Percentiles rank a stretch among this genome's conserved stretches.
Conservation (phyloP, 495 filamentous ascomycete species). For the Podospora tetraspora region DNA sequence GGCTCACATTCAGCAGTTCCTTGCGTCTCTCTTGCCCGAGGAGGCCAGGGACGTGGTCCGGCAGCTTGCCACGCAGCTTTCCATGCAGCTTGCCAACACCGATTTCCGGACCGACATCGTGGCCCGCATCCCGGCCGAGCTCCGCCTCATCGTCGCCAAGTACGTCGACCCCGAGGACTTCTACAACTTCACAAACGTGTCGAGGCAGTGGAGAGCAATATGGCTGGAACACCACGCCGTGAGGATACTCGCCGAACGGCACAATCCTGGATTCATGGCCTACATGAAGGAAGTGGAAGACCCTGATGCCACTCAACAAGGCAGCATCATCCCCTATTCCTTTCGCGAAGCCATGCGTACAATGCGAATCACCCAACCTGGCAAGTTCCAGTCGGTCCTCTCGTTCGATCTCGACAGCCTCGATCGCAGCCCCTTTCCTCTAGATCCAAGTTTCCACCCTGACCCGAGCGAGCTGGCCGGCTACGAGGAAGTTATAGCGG, state of each 20-base stretch:
- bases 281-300: background rate
- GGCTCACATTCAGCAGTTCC: background rate
- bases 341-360: background rate
- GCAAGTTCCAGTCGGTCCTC: background rate
- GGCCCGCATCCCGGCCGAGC: slow-evolving; percentile 29
- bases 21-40: background rate
- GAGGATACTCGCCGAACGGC: slow-evolving; percentile 11
- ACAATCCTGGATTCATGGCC: slow-evolving; percentile 21
- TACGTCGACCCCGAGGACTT: slow-evolving; percentile 23
- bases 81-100: slow-evolving; percentile 15
- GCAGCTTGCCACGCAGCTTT: slow-evolving; percentile 15
- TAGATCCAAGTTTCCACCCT: background rate
- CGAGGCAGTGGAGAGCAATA: slow-evolving; percentile 29
- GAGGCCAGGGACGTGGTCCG: background rate
- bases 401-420: background rate
- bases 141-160: slow-evolving; percentile 25
- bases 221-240: slow-evolving; percentile 24
- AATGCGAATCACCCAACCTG: background rate
- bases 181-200: slow-evolving; percentile 25
- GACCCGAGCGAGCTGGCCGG: background rate
- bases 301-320: background rate
- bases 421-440: background rate
- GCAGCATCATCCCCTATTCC: background rate
- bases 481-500: background rate
- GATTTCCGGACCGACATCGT: slow-evolving; percentile 27